Evolutionary conservation across 2,329 filamentous ascomycete species (phyloP).

Genomic region (Penicillium concentricum): DNA sequence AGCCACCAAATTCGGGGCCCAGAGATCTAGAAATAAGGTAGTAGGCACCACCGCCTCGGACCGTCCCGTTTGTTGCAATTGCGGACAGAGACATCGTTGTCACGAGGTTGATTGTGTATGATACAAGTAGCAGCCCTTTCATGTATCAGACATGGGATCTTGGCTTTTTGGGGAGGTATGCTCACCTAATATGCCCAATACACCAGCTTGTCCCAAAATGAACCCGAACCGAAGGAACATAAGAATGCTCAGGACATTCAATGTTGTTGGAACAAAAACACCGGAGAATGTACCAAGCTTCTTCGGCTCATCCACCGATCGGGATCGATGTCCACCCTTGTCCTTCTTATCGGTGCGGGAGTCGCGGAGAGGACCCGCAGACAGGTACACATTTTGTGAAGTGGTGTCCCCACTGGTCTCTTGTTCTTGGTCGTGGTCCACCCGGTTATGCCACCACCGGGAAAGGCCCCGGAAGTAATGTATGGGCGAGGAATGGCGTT

Average conservation of each 20-base stretch:
- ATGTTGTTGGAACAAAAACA: constrained; percentile 82
- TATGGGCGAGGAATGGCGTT: constrained; percentile 19
- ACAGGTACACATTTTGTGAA: constrained; percentile 12
- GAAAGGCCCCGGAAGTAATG: constrained; percentile 27
- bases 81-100: constrained; percentile 84
- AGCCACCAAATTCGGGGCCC: constrained; percentile 84
- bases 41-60: constrained; percentile 83
- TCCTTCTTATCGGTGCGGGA: constrained; percentile 34
- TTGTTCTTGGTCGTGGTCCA: constrained; percentile 9
- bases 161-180: constrained; percentile 4
- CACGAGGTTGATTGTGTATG: constrained; percentile 79
- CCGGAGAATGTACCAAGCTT: constrained; percentile 77
- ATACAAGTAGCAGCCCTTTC: constrained; percentile 67
- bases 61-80: constrained; percentile 86
- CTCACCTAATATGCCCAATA: constrained; percentile 76
- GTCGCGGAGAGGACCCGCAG: constrained; percentile 26
- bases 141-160: constrained; percentile 14
- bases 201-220: constrained; percentile 75
- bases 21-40: constrained; percentile 84
- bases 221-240: constrained; percentile 91
- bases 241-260: constrained; percentile 85
- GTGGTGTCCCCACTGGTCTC: constrained; percentile 8
- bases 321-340: constrained; percentile 26
- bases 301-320: constrained; percentile 36
- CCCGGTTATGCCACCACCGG: constrained; percentile 24